Evolutionary conservation across 192 early-diverging fungal species (phyloP).

Genomic region (Coemansia furcata): DNA sequence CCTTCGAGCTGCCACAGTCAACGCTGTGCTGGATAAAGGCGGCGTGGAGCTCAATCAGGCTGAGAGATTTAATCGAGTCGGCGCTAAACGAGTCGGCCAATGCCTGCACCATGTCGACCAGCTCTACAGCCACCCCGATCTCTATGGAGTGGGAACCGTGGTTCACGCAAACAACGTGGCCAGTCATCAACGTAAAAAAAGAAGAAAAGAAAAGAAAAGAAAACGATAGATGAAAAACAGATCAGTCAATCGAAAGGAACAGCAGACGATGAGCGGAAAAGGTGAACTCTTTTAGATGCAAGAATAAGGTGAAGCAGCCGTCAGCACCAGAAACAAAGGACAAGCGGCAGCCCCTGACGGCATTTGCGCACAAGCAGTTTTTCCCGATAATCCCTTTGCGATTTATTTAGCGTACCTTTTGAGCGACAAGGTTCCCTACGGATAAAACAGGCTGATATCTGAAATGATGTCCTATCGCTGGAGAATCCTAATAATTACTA

Average conservation of each 20-base stretch:
- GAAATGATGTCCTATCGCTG: background rate
- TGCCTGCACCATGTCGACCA: background rate
- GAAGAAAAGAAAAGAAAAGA: background rate
- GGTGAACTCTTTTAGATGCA: background rate
- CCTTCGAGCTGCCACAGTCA: background rate
- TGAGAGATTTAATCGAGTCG: background rate
- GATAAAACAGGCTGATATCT: background rate
- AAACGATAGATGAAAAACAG: background rate
- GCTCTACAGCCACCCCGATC: background rate
- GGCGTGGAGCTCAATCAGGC: constrained; percentile 11
- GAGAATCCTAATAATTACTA: background rate
- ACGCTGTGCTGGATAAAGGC: constrained; percentile 16
- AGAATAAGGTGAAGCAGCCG: background rate
- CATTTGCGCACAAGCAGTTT: background rate
- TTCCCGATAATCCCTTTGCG: background rate
- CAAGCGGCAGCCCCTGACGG: background rate
- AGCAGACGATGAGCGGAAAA: background rate
- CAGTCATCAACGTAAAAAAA: background rate
- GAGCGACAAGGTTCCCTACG: background rate
- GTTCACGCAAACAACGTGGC: background rate
- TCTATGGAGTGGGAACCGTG: background rate
- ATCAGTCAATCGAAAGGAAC: background rate
- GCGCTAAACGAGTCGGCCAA: background rate
- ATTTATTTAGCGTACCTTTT: background rate
- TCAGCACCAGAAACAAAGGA: background rate